phyloP scores from a whole-genome alignment of 495 filamentous ascomycete genomes.

The Arthonia radiata region DNA sequence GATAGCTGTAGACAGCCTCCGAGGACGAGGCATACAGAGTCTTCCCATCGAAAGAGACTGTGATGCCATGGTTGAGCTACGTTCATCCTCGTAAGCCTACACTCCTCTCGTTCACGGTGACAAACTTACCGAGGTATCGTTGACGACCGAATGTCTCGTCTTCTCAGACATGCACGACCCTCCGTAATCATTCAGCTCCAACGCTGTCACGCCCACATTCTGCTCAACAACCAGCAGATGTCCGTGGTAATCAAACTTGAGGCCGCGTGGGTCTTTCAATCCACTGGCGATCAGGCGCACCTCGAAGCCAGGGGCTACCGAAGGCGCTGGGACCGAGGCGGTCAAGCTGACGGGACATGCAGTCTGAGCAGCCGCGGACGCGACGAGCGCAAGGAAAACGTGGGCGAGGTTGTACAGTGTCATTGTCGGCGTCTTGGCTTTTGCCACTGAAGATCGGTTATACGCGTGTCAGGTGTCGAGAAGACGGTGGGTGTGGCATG shows the following conservation, averaged over 20 bases:
- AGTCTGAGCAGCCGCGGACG: no score
- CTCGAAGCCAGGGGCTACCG: constrained; percentile 29
- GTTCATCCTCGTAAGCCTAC: background rate
- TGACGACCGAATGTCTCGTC: constrained; percentile 6
- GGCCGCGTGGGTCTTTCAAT: constrained; percentile 27
- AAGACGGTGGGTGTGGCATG: no score
- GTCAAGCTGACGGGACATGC: no score
- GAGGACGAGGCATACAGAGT: constrained; percentile 39
- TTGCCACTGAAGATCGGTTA: no score
- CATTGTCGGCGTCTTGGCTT: no score
- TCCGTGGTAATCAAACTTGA: constrained; percentile 33
- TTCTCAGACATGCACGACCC: constrained; percentile 21
- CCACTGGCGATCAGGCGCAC: constrained; percentile 28
- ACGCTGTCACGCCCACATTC: constrained; percentile 25
- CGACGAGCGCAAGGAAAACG: no score
- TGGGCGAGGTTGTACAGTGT: no score
- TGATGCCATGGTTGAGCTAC: constrained; percentile 42
- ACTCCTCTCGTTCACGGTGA: background rate
- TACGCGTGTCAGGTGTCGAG: no score
- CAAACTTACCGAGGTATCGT: constrained; percentile 15
- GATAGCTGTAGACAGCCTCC: constrained; percentile 30
- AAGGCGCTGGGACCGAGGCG: no score
- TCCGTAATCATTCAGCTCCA: constrained; percentile 24
- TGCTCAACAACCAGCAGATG: constrained; percentile 35
- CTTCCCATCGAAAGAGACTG: constrained; percentile 31